Evolutionary conservation across 257 asterid species (phyloP), one percentile per base, ranked within the genome.

Genomic region (Penstemon newberryi): DNA sequence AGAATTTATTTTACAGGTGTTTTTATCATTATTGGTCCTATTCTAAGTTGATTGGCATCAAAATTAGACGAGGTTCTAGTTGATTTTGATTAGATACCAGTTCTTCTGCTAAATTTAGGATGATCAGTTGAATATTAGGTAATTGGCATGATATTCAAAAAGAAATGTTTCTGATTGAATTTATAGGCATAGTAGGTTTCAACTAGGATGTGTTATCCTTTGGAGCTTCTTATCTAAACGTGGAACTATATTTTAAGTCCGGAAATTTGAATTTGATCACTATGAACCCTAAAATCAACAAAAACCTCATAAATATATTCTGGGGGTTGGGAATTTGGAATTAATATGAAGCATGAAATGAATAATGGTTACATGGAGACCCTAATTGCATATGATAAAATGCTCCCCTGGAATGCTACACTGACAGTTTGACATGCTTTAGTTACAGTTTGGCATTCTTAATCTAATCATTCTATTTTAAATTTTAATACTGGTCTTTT

Each of bases 371-470:
- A 25, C 33, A 2, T 25, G 33, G 2, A 25, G 33, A 25, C 33
- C 33, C 33, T 25, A 25, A 25, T 25, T 25, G 33, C 33, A 2
- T 25, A 25, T 25, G 33, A 54, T 19, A 38, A 54, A 45, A 15
- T 54, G 39, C 44, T 37, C 7, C 60, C 15, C 11, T 25, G 36
- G 44, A 47, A 38, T n/a, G 15, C 18, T 38, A 49, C 42, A 37
- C 0, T 49, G 65, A 53, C 62, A 43, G 38, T 51, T 57, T 70
- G 59, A 15, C 73, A 50, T 57, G 65, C 75, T 57, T 65, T 45
- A 50, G 33, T 64, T 53, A 56, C 15, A 8, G 41, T 41, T 47
- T 8, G 38, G 56, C 38, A 6, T 55, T 19, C 11, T 66, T 58
- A 13, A 8, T 25, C 36, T 50, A 38, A 39, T 39, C 58, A 10